Evolutionary conservation across 2,329 filamentous ascomycete species (phyloP), one percentile per base, ranked within the genome.

Genomic region (Paraphoma chrysanthemicola): DNA sequence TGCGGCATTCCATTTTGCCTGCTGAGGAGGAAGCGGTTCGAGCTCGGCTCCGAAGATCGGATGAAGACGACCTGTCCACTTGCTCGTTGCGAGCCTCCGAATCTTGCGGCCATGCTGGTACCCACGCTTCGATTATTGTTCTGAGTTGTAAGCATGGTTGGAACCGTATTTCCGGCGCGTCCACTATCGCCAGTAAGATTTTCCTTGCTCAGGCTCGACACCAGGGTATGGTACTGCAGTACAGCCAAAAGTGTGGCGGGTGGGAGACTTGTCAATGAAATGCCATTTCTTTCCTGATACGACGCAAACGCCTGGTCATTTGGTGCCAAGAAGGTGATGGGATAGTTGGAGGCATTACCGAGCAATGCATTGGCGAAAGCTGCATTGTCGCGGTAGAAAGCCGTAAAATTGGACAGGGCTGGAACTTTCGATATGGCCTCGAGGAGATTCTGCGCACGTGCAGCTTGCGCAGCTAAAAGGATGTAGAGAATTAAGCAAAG

Each of bases 11-110:
- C 54, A n/a, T 51, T 49, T 30, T 60, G 58, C 4, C 58, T 51
- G 12, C 33, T 57, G 23, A 65, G 56, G 7, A 51, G 51, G 29
- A 67, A 61, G 14, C 55, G 56, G 6, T 38, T 58, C n/a, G 53
- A 16, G 31, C 54, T 54, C 17, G 49, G 36, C 14, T 54, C 38
- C 1, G 45, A 52, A 11, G 55, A 45, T 31, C 56, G 54, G 18
- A 69, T 59, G 57, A 69, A 69, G 17, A 69, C 64, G 14, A 69
- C 64, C 44, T 67, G 66, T 12, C 66, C 66, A 6, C 46, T 48
- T 10, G 56, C 55, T 14, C 48, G 42, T 29, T 54, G 46, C 8
- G 50, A 5, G 31, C 64, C 62, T 17, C 66, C 66, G 44, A 61
- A 67, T 45, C 62, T 61, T 12, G 55, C 47, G 11, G 57, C 59